phyloP scores from a whole-genome alignment of 768 basidiomycete species.

The Boletales sp. region DNA sequence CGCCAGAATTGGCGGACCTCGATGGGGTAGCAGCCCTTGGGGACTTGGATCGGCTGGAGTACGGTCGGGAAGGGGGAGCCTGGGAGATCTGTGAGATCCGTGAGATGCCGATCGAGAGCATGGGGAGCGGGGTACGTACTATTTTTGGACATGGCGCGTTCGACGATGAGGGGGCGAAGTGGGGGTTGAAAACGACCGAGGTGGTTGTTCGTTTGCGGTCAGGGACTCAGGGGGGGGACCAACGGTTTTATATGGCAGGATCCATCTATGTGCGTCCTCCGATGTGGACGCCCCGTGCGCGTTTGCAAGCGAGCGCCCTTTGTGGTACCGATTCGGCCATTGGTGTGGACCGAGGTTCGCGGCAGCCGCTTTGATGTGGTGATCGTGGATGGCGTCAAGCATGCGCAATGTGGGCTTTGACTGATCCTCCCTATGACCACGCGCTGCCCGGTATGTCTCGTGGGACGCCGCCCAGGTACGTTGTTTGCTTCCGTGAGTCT shows the following conservation, averaged over 20 bases:
- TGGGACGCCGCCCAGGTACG: no score
- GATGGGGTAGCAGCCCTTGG: constrained; percentile 17
- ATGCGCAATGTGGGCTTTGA: no score
- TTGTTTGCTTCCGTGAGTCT: no score
- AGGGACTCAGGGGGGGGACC: no score
- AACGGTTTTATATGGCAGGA: constrained; percentile 5
- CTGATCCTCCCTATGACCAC: no score
- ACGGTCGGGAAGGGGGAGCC: constrained; percentile 2
- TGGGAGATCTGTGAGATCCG: neutral
- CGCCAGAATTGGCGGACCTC: constrained; percentile 28
- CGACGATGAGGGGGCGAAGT: neutral
- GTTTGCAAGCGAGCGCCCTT: neutral
- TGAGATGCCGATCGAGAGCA: neutral
- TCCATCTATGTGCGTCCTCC: neutral
- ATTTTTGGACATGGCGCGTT: neutral
- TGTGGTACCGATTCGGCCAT: no score
- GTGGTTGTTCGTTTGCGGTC: neutral
- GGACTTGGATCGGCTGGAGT: constrained; percentile 19
- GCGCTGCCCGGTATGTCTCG: no score
- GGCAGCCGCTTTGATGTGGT: no score
- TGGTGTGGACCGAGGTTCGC: no score
- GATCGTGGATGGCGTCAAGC: no score
- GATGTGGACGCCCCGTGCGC: neutral
- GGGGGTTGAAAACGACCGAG: neutral
- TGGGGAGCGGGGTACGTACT: constrained; percentile 1